Evolutionary conservation across 352 stramenopile genomes (phyloP).

Genomic region (Discostella stelligera): DNA sequence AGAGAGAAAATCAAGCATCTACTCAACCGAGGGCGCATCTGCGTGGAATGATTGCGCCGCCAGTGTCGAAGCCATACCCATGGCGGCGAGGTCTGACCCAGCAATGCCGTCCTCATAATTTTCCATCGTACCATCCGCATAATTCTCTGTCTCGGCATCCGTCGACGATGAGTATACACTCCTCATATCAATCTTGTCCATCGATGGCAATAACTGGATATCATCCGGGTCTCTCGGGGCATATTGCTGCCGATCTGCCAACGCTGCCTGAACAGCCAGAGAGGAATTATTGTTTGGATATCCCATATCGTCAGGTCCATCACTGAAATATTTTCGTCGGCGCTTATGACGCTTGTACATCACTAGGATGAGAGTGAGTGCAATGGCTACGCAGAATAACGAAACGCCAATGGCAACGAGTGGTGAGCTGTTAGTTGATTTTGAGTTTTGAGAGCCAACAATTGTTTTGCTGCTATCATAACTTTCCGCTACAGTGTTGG

Average conservation of each 20-base stretch:
- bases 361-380: not conserved
- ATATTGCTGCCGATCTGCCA: not conserved
- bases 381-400: slow-evolving; percentile 14
- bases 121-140: slow-evolving; percentile 2
- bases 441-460: not conserved
- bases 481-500: not conserved
- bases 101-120: not conserved
- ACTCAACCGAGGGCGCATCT: not conserved
- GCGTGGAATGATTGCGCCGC: not conserved
- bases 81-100: slow-evolving; percentile 3
- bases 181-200: slow-evolving; percentile 32
- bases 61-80: slow-evolving; percentile 18
- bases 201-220: slow-evolving; percentile 12
- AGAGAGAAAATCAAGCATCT: not conserved
- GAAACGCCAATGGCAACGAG: slow-evolving; percentile 11
- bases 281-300: not conserved
- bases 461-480: not conserved
- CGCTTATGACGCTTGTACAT: slow-evolving; percentile 7
- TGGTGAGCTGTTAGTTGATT: not conserved
- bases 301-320: slow-evolving; percentile 3
- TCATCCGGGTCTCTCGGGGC: slow-evolving; percentile 6
- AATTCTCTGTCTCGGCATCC: slow-evolving; percentile 23
- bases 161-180: slow-evolving; percentile 15
- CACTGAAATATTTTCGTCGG: slow-evolving; percentile 1
- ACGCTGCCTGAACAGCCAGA: not conserved